These are phyloP conservation scores for Oryza brachyantha DNA, from an alignment of 176 grass and related monocot genomes.

Conservation along the genomic window DNA sequence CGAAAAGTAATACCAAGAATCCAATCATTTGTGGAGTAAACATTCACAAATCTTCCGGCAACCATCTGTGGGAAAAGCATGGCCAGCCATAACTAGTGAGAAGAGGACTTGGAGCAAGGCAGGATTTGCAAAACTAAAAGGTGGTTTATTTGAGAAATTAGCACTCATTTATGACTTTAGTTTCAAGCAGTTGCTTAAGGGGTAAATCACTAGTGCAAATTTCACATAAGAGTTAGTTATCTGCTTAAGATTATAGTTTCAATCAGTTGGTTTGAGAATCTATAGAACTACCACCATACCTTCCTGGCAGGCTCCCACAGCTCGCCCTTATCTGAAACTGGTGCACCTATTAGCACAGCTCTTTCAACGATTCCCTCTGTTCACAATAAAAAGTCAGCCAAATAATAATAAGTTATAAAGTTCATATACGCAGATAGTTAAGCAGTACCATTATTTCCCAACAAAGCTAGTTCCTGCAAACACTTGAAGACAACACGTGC, in stretches of 20 bases:
- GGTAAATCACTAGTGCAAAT: background rate
- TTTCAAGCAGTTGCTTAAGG: too few relatives aligned
- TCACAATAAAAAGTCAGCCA: slow-evolving; percentile 20
- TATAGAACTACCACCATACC: slow-evolving; percentile 47
- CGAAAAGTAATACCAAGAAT: slow-evolving; percentile 82
- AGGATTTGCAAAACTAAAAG: background rate
- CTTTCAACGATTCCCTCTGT: slow-evolving; percentile 88
- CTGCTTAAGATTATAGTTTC: background rate
- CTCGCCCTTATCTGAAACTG: slow-evolving; percentile 68
- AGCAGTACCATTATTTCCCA: slow-evolving; percentile 64
- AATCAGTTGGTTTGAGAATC: background rate
- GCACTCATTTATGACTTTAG: background rate
- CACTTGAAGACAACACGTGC: slow-evolving; percentile 90
- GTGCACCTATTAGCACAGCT: slow-evolving; percentile 81
- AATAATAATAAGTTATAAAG: background rate
- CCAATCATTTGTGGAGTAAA: slow-evolving; percentile 88
- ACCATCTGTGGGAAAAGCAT: slow-evolving; percentile 59
- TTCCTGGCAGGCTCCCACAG: slow-evolving; percentile 80
- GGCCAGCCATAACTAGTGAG: slow-evolving; percentile 13
- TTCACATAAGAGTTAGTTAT: background rate
- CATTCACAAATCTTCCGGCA: slow-evolving; percentile 81
- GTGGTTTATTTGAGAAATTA: background rate
- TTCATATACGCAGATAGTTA: slow-evolving; percentile 7
- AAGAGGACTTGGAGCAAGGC: background rate
- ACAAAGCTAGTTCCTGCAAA: slow-evolving; percentile 64